Evolutionary conservation across 2,329 filamentous ascomycete genomes (phyloP).

Genomic region (Penicillium sp.): DNA sequence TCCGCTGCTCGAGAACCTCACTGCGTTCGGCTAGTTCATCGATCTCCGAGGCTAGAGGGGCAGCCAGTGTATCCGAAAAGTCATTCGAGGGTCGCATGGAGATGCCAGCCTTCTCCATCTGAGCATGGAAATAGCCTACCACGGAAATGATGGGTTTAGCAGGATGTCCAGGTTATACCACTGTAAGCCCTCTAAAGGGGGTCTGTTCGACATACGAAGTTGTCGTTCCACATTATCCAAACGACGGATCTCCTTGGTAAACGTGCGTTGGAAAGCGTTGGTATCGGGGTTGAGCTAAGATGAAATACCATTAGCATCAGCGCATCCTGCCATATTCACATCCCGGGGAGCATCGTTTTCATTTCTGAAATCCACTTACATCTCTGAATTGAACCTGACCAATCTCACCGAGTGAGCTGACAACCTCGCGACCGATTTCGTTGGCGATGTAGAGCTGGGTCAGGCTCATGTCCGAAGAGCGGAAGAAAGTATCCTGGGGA

Average conservation of each 20-base stretch:
- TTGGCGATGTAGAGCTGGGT: constrained; percentile 99
- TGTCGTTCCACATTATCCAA: constrained; percentile 98
- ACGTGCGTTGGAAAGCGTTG: constrained; percentile 94
- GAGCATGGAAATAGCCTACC: constrained; percentile 85
- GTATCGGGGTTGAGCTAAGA: constrained; percentile 85
- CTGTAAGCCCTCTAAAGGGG: neutral
- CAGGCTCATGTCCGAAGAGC: constrained; percentile 99
- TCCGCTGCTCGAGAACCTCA: constrained; percentile 87
- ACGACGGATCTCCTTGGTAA: constrained; percentile 94
- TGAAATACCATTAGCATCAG: constrained; percentile 22
- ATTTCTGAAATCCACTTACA: constrained; percentile 59
- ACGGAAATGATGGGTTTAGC: constrained; percentile 9
- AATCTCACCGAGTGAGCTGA: constrained; percentile 93
- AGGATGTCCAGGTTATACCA: neutral
- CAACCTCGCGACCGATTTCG: constrained; percentile 96
- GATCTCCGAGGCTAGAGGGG: constrained; percentile 91
- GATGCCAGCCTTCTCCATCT: constrained; percentile 93
- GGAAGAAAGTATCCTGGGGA: constrained; percentile 91
- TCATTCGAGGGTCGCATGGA: constrained; percentile 88
- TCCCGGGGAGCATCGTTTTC: constrained; percentile 11
- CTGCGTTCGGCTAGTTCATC: constrained; percentile 92
- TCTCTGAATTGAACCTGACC: constrained; percentile 97
- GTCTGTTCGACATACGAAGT: constrained; percentile 71
- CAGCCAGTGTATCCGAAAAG: constrained; percentile 82
- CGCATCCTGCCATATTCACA: neutral